Evolutionary conservation across 352 stramenopile genomes (phyloP), one percentile per base, ranked within the genome.

Genomic region (Pythium myriotylum): DNA sequence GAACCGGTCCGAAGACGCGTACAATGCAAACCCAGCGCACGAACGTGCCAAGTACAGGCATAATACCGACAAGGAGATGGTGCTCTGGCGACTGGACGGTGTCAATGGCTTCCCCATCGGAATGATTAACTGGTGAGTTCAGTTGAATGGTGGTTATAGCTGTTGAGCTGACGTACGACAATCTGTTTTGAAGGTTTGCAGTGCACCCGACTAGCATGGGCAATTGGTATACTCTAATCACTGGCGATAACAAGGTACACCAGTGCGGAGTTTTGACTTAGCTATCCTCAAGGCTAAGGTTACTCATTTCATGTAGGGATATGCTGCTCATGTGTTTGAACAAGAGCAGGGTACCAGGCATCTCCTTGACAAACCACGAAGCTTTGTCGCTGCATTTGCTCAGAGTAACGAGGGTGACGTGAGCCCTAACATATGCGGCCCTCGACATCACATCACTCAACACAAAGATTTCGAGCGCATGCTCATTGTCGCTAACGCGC

Each of bases 351-450:
- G 94, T 29, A 91, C 80, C 6, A 76, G 80, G 43, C 80, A 95
- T 57, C 67, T 94, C 46, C 73, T 96, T 62, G 81, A 94, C 48
- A 80, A 86, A 13, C 85, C 84, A 23, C 77, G 88, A 13, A 79
- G 72, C n/a, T 98, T 97, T 52, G 89, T 97, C 7, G 90, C 92
- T 0, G 91, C 92, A 1, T 98, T 98, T 67, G 91, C 91, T 8
- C 93, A 96, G 57, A 97, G 90, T 54, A 98, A 98, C 50, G 86
- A 97, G 66, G 93, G 91, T 40, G 93, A 98, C 61, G 93, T 97
- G 56, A 97, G 88, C 40, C 93, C 93, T 0, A 98, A 97, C 65
- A 96, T 97, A 53, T 88, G 81, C 52, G 85, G 85, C 1, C 85
- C 85, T 1, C 81, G 85, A 23, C 76, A 86, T 39, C 65, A 72